phyloP scores from a whole-genome alignment of 768 basidiomycete genomes.

The Kwoniella dendrophila region DNA sequence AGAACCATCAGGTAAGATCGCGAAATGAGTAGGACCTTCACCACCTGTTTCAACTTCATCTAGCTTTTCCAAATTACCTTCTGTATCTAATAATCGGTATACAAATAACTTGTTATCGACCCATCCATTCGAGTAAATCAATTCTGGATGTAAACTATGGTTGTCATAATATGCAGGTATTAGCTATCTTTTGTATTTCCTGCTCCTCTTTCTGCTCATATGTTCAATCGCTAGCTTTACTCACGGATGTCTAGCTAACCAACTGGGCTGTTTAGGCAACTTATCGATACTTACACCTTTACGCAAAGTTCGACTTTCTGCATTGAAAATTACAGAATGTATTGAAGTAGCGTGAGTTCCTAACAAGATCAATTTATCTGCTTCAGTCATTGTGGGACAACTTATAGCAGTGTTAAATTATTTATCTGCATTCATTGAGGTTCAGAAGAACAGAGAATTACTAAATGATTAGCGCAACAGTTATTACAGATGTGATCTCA shows the following conservation, averaged over 20 bases:
- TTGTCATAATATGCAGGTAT: background rate
- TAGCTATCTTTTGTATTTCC: too few species aligned
- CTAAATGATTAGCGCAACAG: too few species aligned
- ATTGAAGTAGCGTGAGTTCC: conserved; percentile 33
- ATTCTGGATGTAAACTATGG: conserved; percentile 13
- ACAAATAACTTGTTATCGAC: conserved; percentile 21
- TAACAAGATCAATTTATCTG: conserved; percentile 27
- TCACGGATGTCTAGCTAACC: conserved; percentile 27
- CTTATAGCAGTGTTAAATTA: too few species aligned
- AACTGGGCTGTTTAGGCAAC: conserved; percentile 18
- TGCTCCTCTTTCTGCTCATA: too few species aligned
- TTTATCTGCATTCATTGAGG: too few species aligned
- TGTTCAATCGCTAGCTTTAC: too few species aligned
- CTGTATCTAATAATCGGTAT: conserved; percentile 1
- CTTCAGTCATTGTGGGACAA: background rate
- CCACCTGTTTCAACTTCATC: conserved; percentile 20
- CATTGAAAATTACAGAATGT: conserved; percentile 30
- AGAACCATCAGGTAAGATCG: conserved; percentile 9
- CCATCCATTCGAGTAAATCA: conserved; percentile 24
- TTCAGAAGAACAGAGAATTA: too few species aligned
- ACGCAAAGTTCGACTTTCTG: conserved; percentile 6
- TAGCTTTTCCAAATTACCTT: conserved; percentile 11
- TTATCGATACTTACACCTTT: conserved; percentile 2
- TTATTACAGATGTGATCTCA: too few species aligned
- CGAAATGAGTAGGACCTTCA: conserved; percentile 25